A percentile compares a stretch with the other conserved stretches of the same genome.
These are phyloP conservation scores for Lathyrus oleraceus DNA, from an alignment of 306 rosid genomes.

Conservation along the genomic window DNA sequence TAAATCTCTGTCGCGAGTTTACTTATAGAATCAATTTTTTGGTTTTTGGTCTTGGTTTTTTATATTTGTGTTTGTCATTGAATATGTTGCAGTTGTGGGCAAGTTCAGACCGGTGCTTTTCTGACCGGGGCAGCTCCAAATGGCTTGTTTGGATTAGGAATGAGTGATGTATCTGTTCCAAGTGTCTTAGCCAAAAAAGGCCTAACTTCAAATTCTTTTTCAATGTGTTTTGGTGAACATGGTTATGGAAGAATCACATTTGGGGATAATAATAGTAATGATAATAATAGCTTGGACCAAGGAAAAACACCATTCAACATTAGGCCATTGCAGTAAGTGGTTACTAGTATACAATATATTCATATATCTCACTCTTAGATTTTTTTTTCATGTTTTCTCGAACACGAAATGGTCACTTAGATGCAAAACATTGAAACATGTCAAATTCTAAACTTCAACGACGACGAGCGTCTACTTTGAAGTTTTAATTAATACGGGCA, in stretches of 20 bases:
- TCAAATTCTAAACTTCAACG: too few species aligned
- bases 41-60: background rate
- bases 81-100: constrained; percentile 76
- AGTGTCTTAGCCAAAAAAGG: constrained; percentile 72
- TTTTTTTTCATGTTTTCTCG: constrained; percentile 7
- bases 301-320: constrained; percentile 70
- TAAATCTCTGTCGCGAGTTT: background rate
- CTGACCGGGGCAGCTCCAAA: constrained; percentile 73
- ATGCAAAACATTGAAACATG: too few species aligned
- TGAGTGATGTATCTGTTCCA: constrained; percentile 67
- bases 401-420: constrained; percentile 6
- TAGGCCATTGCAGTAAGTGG: constrained; percentile 50
- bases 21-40: background rate
- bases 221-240: constrained; percentile 84
- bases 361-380: background rate
- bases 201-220: constrained; percentile 67
- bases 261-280: constrained; percentile 72
- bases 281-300: constrained; percentile 57
- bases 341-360: background rate
- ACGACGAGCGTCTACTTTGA: background rate
- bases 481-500: constrained; percentile 32
- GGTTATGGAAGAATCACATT: constrained; percentile 73
- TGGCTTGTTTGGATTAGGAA: constrained; percentile 88
- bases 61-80: constrained; percentile 13
- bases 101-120: constrained; percentile 75